Evolutionary conservation across 148 eudicot species (phyloP).

Genomic region (Polygonum aviculare): DNA sequence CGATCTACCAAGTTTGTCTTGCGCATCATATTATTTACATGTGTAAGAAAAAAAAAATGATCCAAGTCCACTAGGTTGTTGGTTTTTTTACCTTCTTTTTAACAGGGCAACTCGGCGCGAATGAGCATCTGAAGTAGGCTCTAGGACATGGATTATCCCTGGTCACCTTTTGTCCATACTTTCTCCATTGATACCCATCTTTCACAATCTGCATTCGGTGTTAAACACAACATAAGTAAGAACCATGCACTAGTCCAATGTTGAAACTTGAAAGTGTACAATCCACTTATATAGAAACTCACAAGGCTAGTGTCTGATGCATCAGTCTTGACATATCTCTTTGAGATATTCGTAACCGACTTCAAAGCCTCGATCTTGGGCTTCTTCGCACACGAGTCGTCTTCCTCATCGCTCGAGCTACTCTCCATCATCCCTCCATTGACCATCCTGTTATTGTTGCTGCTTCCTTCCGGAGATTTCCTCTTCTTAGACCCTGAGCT

Average conservation of each 20-base stretch:
- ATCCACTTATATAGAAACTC: constrained; percentile 10
- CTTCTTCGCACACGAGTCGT: constrained; percentile 20
- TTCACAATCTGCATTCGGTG: constrained; percentile 19
- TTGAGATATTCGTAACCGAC: constrained; percentile 20
- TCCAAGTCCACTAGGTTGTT: too few relatives aligned
- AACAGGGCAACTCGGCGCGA: constrained; percentile 32
- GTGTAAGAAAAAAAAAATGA: too few relatives aligned
- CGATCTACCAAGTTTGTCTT: too few relatives aligned
- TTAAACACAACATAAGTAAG: not conserved
- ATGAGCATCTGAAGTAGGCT: constrained; percentile 40
- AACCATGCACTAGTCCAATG: not conserved
- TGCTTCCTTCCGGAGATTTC: constrained; percentile 29
- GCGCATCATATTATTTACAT: too few relatives aligned
- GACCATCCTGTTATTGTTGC: constrained; percentile 2
- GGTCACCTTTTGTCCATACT: constrained; percentile 42
- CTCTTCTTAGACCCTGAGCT: constrained; percentile 33
- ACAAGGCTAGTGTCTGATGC: constrained; percentile 33
- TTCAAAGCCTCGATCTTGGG: constrained; percentile 19
- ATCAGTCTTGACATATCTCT: constrained; percentile 26
- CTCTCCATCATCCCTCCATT: constrained; percentile 1
- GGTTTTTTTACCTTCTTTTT: constrained; percentile 33
- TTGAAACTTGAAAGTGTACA: not conserved
- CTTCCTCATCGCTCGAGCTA: constrained; percentile 35
- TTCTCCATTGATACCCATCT: constrained; percentile 49
- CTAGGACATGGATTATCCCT: constrained; percentile 45